Percentiles rank a stretch among this genome's conserved stretches.
Conservation (phyloP, 257 asterid species). For the Solanum lycopersicoides region DNA sequence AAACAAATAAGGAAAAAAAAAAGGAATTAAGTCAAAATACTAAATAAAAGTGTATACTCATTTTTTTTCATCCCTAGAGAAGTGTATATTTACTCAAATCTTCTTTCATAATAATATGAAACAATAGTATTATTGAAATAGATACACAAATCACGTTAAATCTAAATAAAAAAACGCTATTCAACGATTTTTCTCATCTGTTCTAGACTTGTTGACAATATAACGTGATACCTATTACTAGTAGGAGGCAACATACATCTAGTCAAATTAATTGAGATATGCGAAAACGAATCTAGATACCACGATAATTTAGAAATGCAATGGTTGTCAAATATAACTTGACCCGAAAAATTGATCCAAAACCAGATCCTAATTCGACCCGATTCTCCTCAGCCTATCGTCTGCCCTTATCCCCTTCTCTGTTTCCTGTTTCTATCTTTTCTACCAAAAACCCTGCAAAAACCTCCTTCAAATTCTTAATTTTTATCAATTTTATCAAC, state of each 20-base stretch:
- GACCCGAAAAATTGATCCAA: background rate
- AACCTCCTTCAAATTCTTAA: constrained; percentile 19
- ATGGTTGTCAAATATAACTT: background rate
- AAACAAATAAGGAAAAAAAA: no score
- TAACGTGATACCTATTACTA: no score
- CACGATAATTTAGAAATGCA: background rate
- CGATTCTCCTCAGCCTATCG: background rate
- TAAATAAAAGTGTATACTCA: no score
- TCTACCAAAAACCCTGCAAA: constrained; percentile 34
- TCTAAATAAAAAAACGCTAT: fast-evolving
- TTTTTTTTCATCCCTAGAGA: no score
- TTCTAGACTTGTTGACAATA: fast-evolving
- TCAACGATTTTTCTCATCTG: no score
- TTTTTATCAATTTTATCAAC: background rate
- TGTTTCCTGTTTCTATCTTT: background rate
- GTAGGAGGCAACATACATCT: no score
- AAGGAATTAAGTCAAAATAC: no score
- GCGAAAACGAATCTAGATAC: no score
- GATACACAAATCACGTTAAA: no score
- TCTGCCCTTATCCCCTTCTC: constrained; percentile 24
- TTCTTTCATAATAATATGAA: no score
- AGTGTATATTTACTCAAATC: no score
- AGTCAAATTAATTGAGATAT: no score
- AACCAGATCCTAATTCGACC: background rate
- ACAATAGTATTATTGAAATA: background rate